A percentile compares a stretch with the other conserved stretches of the same genome.
These are phyloP conservation scores for Eimeria praecox DNA, from an alignment of 169 alveolate genomes.

Conservation along the genomic window DNA sequence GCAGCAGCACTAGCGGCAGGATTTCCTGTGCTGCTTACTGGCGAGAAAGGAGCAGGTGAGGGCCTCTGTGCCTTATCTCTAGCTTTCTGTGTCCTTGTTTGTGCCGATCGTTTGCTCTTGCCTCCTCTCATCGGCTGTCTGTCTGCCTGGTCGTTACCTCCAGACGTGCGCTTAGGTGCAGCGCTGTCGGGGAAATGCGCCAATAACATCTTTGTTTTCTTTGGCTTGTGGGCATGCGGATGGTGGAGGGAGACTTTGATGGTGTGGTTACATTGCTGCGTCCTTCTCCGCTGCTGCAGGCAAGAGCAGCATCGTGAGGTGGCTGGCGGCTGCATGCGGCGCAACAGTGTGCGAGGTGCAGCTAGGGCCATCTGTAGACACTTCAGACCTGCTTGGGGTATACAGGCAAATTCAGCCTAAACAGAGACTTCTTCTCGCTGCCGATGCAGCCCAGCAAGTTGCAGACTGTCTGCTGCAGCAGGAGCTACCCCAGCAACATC, in stretches of 20 bases:
- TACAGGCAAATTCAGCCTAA: constrained; percentile 80
- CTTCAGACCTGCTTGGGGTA: constrained; percentile 86
- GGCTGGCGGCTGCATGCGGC: constrained; percentile 83
- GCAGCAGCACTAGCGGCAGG: constrained; percentile 51
- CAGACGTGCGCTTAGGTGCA: neutral
- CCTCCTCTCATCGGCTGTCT: neutral
- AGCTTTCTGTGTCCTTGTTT: neutral
- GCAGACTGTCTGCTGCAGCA: constrained; percentile 23
- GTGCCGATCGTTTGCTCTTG: neutral
- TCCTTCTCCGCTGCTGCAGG: constrained; percentile 70
- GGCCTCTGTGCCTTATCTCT: neutral
- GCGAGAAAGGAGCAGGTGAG: constrained; percentile 72
- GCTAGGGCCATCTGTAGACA: constrained; percentile 84
- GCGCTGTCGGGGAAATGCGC: neutral
- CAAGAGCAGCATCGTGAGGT: constrained; percentile 75
- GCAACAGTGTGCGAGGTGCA: constrained; percentile 81
- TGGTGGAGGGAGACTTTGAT: neutral
- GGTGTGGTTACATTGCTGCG: neutral
- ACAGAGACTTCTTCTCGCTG: constrained; percentile 21
- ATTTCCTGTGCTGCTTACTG: constrained; percentile 66
- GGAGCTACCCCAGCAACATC: constrained; percentile 1
- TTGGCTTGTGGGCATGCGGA: neutral
- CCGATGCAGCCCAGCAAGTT: constrained; percentile 13
- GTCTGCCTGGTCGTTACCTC: neutral
- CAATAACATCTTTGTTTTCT: neutral